A percentile compares a stretch with the other conserved stretches of the same genome.
These are phyloP conservation scores for Ilyonectria robusta DNA, from an alignment of 2,329 filamentous ascomycete genomes.

Conservation along the genomic window DNA sequence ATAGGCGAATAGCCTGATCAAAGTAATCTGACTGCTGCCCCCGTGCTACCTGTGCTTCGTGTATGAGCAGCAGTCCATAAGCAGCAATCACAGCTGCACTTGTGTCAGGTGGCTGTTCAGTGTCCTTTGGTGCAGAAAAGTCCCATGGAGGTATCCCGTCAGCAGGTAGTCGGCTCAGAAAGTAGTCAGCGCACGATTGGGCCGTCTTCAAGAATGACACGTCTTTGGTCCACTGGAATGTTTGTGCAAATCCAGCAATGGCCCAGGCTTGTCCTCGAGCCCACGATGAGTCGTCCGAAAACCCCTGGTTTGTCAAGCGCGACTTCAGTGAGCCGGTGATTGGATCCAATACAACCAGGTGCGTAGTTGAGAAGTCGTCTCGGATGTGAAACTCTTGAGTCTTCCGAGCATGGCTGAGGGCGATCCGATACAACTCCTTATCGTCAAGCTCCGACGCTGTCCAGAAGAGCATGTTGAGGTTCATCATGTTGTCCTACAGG, in stretches of 20 bases:
- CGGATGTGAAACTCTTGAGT: slow-evolving; percentile 58
- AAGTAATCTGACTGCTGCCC: slow-evolving; percentile 35
- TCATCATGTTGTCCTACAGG: slow-evolving; percentile 56
- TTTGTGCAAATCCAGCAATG: slow-evolving; percentile 62
- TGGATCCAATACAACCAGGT: slow-evolving; percentile 63
- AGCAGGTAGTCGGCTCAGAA: slow-evolving; percentile 51
- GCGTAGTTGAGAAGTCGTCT: slow-evolving; percentile 54
- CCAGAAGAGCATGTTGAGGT: slow-evolving; percentile 60
- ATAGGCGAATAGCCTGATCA: slow-evolving; percentile 11
- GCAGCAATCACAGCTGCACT: slow-evolving; percentile 56
- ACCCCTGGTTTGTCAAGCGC: slow-evolving; percentile 64
- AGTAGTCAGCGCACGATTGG: slow-evolving; percentile 60
- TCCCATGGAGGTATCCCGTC: slow-evolving; percentile 61
- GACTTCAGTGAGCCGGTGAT: slow-evolving; percentile 55
- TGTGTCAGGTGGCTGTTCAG: slow-evolving; percentile 51
- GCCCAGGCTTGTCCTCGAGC: slow-evolving; percentile 65
- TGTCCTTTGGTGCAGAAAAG: slow-evolving; percentile 55
- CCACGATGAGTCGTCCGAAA: slow-evolving; percentile 61
- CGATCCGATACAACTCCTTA: slow-evolving; percentile 50
- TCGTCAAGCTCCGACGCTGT: slow-evolving; percentile 53
- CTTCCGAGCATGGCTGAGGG: slow-evolving; percentile 56
- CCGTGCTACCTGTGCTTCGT: slow-evolving; percentile 42
- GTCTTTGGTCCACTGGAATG: slow-evolving; percentile 62
- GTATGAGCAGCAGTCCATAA: slow-evolving; percentile 57
- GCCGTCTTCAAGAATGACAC: slow-evolving; percentile 59